phyloP scores from a whole-genome alignment of 768 basidiomycete genomes.

The Exidia glandulosa region DNA sequence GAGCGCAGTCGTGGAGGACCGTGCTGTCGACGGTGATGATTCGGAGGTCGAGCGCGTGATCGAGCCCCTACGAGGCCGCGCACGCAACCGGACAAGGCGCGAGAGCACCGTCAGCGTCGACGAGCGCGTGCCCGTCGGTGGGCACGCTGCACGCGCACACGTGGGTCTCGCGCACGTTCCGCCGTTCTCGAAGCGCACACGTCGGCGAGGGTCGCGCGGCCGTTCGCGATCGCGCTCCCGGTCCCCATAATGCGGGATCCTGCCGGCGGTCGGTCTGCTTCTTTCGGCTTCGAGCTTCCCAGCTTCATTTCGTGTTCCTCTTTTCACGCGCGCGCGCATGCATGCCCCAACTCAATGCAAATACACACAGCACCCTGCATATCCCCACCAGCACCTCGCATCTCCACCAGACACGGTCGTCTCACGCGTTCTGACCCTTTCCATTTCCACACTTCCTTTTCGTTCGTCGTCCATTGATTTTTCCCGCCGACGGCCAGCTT shows the following conservation, averaged over 20 bases:
- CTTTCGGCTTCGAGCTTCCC: neutral
- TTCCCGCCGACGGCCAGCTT: neutral
- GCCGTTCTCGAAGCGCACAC: neutral
- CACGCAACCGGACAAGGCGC: neutral
- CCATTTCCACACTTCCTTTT: neutral
- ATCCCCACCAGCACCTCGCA: neutral
- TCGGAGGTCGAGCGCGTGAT: neutral
- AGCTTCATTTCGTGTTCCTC: too few species aligned
- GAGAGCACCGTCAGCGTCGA: neutral
- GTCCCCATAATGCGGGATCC: neutral
- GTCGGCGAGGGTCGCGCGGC: neutral
- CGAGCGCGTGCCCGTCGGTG: too few species aligned
- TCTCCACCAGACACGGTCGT: neutral
- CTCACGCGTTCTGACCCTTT: neutral
- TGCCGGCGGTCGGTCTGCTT: neutral
- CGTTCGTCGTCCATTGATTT: neutral
- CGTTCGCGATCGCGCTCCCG: neutral
- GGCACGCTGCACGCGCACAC: too few species aligned
- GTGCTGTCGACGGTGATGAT: neutral
- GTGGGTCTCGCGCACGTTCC: neutral
- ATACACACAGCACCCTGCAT: too few species aligned
- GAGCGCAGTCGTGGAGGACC: neutral
- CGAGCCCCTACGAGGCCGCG: neutral
- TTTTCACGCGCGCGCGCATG: too few species aligned
- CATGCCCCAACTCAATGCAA: neutral